Evolutionary conservation across 768 basidiomycete genomes (phyloP), one percentile per base, ranked within the genome.

Genomic region (Pulveroboletus sp.): DNA sequence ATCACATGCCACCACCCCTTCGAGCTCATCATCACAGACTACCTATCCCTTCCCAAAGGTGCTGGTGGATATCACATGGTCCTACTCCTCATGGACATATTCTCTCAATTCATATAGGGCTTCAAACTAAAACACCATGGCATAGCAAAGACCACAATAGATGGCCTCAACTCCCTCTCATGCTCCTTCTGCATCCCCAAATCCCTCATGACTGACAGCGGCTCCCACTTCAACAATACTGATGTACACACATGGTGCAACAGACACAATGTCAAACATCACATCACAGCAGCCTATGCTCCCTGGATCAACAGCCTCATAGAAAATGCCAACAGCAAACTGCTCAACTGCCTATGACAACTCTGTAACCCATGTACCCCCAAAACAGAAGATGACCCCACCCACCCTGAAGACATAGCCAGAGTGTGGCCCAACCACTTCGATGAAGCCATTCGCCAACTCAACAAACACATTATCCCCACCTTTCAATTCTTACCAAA

Each of bases 291-390:
- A 11, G 68, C 68, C 2, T 75, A 75, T 43, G 60, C 71, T 10
- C 73, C 72, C 7, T 75, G 73, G 74, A 53, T 73, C 13, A 74
- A 73, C 43, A 68, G 72, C 0, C 53, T 72, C 0, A 58, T 71
- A 0, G 67, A 73, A 32, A 63, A 64, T 4, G 55, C 63, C 0
- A 75, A 76, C 52, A 59, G 58, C 9, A 31, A 65, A 0, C 53
- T 75, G 0, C 53, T 75, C 0, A 43, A 59, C 8, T 13, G 55
- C 0, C 51, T 76, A 1, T 56, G 57, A 17, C 36, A 63, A 0
- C 43, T 74, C 5, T n/a, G n/a, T n/a, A n/a, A n/a, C n/a, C n/a
- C n/a, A 29, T 73, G 73, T 32, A 61, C 64, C 9, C 73, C 73
- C 1, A 58, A 62, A 1, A 26, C 70, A 0, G 61, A 64, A 0